Evolutionary conservation across 2,329 filamentous ascomycete genomes (phyloP).

Genomic region (Colletotrichum tofieldiae): DNA sequence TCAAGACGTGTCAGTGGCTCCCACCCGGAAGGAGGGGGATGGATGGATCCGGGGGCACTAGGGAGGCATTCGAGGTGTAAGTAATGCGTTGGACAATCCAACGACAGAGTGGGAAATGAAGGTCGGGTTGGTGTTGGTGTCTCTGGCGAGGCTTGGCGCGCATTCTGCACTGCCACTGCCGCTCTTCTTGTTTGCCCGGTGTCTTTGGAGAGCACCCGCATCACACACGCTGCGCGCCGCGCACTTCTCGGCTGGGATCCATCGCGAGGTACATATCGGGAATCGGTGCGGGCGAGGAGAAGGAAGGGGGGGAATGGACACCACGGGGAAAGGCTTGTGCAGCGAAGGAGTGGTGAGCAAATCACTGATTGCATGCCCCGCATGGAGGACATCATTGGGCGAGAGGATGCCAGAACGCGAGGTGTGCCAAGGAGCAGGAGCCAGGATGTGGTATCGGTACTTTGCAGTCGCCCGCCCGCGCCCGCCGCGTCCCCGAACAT

Average conservation of each 20-base stretch:
- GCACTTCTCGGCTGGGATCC: background rate
- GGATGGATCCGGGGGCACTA: background rate
- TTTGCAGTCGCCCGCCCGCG: background rate
- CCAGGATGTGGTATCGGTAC: background rate
- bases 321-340: background rate
- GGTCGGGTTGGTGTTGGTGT: conserved; percentile 1
- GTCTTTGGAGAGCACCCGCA: background rate
- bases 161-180: conserved; percentile 35
- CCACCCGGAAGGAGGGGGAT: background rate
- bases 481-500: background rate
- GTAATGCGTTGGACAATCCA: conserved; percentile 4
- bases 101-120: conserved; percentile 15
- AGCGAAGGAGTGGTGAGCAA: background rate
- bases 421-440: background rate
- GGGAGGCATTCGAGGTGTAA: background rate
- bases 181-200: background rate
- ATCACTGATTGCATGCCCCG: conserved; percentile 19
- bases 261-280: background rate
- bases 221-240: too few relatives aligned
- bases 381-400: conserved; percentile 33
- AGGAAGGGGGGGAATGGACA: background rate
- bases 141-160: conserved; percentile 30
- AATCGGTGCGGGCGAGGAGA: background rate
- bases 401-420: background rate
- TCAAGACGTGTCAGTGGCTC: conserved; percentile 16